A percentile compares a stretch with the other conserved stretches of the same genome.
These are phyloP conservation scores for Kluyveromyces marxianus DNA, from an alignment of 1,139 yeast genomes.

Conservation along the genomic window DNA sequence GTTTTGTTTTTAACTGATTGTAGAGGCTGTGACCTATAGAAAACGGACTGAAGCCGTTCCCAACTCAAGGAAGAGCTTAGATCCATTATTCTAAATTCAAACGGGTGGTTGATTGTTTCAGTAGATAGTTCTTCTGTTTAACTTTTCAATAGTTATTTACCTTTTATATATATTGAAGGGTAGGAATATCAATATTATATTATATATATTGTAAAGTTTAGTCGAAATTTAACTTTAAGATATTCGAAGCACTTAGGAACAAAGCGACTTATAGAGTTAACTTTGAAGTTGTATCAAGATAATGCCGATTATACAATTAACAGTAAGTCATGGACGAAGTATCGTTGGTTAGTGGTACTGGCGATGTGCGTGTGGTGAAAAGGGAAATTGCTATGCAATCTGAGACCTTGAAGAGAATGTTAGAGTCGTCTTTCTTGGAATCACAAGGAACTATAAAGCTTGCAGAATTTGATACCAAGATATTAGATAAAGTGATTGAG, in stretches of 20 bases:
- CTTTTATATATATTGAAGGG: neutral
- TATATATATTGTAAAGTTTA: neutral
- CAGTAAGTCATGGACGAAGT: conserved; percentile 36
- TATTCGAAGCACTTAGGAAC: neutral
- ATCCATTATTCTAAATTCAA: conserved; percentile 2
- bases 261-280: too few relatives aligned
- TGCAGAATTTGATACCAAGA: conserved; percentile 57
- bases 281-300: too few relatives aligned
- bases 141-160: too few relatives aligned
- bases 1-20: conserved; percentile 13
- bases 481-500: conserved; percentile 77
- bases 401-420: conserved; percentile 62
- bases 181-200: neutral
- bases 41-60: conserved; percentile 59
- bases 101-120: neutral
- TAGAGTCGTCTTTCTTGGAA: conserved; percentile 36
- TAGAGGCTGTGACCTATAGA: conserved; percentile 40
- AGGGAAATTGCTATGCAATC: conserved; percentile 80
- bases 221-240: neutral
- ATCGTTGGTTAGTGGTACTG: conserved; percentile 70
- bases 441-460: conserved; percentile 33
- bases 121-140: too few relatives aligned
- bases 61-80: conserved; percentile 45
- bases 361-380: conserved; percentile 53
- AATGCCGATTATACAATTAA: too few relatives aligned